Conservation (phyloP, 2,329 filamentous ascomycete species). For the Aspergillus hiratsukae region DNA sequence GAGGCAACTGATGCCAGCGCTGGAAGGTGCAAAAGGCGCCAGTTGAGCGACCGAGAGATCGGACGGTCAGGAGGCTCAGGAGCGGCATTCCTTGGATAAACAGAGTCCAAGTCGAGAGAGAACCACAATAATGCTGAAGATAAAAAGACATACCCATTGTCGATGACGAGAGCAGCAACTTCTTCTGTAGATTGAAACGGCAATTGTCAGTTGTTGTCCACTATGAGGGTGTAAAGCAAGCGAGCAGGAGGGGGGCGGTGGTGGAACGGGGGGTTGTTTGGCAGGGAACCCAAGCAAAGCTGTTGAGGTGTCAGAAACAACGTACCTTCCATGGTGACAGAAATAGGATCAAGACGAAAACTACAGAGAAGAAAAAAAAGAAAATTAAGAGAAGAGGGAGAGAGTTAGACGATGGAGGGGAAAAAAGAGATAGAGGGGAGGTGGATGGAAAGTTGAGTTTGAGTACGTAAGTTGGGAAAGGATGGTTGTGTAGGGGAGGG, state of each 20-base stretch:
- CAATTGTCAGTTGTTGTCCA: slow-evolving; percentile 32
- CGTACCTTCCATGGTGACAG: slow-evolving; percentile 63
- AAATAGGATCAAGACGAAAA: slow-evolving; percentile 30
- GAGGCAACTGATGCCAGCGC: neutral
- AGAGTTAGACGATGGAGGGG: slow-evolving; percentile 32
- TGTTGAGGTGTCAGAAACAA: slow-evolving; percentile 34
- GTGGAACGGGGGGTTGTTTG: neutral
- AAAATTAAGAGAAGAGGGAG: slow-evolving; percentile 17
- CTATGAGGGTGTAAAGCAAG: slow-evolving; percentile 14
- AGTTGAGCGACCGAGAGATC: neutral
- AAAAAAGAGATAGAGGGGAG: slow-evolving; percentile 38
- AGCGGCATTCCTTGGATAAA: neutral
- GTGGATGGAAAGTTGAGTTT: slow-evolving; percentile 30
- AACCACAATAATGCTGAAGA: slow-evolving; percentile 17
- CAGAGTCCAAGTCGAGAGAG: neutral
- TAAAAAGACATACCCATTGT: slow-evolving; percentile 93
- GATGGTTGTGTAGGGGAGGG: slow-evolving; percentile 14
- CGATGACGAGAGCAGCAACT: slow-evolving; percentile 99
- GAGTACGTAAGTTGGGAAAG: neutral
- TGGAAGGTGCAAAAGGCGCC: neutral
- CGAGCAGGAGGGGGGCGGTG: slow-evolving; percentile 6
- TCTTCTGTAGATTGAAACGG: slow-evolving; percentile 67
- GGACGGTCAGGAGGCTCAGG: neutral
- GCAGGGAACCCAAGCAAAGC: slow-evolving; percentile 7
- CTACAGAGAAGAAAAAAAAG: slow-evolving; percentile 22